Percentiles rank a stretch among this genome's conserved stretches.
These are phyloP conservation scores for Botrytis fragariae DNA, from an alignment of 2,329 filamentous ascomycete species.

Conservation along the genomic window DNA sequence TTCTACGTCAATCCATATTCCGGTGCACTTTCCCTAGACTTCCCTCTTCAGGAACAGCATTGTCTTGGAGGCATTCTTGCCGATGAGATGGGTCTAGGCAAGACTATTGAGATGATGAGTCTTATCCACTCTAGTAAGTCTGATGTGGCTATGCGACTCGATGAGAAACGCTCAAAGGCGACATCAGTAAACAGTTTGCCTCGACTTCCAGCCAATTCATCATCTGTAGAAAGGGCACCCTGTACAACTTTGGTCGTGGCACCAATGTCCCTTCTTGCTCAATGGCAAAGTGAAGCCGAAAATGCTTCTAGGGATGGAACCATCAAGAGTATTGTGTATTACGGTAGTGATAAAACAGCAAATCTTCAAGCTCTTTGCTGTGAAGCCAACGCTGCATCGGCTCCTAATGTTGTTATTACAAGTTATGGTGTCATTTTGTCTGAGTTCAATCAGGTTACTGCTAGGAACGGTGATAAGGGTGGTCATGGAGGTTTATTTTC, in stretches of 20 bases:
- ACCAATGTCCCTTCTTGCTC: constrained; percentile 91
- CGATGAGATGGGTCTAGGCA: constrained; percentile 96
- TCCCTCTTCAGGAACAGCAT: constrained; percentile 90
- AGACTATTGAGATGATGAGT: constrained; percentile 98
- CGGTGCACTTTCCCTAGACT: constrained; percentile 86
- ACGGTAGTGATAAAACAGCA: constrained; percentile 77
- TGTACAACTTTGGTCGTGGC: constrained; percentile 94
- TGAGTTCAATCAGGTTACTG: constrained; percentile 74
- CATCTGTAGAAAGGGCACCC: constrained; percentile 65
- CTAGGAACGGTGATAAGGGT: constrained; percentile 63
- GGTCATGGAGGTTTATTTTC: constrained; percentile 78
- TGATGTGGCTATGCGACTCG: constrained; percentile 46
- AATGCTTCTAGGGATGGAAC: constrained; percentile 84
- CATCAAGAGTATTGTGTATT: constrained; percentile 84
- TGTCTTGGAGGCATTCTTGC: constrained; percentile 91
- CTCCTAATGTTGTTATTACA: constrained; percentile 89
- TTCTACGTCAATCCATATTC: constrained; percentile 99
- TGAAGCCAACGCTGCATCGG: constrained; percentile 66
- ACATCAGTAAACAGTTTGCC: constrained; percentile 59
- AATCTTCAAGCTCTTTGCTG: constrained; percentile 80
- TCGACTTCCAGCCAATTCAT: constrained; percentile 56
- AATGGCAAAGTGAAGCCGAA: constrained; percentile 94
- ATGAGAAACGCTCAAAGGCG: constrained; percentile 29
- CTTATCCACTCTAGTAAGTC: constrained; percentile 81
- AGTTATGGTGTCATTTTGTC: constrained; percentile 91